Evolutionary conservation across 306 rosid genomes (phyloP), one percentile per base, ranked within the genome.

Genomic region (Coriaria nepalensis): DNA sequence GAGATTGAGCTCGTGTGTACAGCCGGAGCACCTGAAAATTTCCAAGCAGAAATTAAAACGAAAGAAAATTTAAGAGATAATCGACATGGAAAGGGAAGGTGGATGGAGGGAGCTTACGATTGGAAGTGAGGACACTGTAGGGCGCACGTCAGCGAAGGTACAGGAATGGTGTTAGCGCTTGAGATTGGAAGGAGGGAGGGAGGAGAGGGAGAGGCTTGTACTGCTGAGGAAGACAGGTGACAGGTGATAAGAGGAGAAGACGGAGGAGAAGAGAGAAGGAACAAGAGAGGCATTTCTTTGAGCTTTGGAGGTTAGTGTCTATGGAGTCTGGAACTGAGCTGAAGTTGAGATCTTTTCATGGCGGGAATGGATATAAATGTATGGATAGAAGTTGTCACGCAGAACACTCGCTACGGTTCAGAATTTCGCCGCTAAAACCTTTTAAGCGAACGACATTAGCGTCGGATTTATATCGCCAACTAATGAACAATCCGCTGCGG

Each of bases 101-200:
- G 29, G 48, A 52, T 37, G n/a, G 43, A 33, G 43, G 54, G 48
- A 0, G 51, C 78, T 60, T 68, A 85, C 97, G 84, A 73, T 62
- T 90, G 78, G 74, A 85, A 90, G 74, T 90, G 94, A 0, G 82
- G 49, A 61, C 94, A 81, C 8, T 90, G 79, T 57, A 90, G 92
- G 41, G 95, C 76, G 73, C 94, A 81, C 35, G 72, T 62, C 37
- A 76, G 73, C 13, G 85, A 53, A 9, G 80, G 52, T 15, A 66
- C 64, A 14, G 77, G 59, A 44, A 67, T 44, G 10, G 79, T 47
- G 53, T 11, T 46, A 40, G 72, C 52, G 68, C 29, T 73, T 9
- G 49, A 53, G 4, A 80, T 14, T 10, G 58, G 49, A 34, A 36
- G 40, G 8, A 58, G 34, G 8, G 51, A 35, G 0, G 36, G 7